Percentiles rank a stretch among this genome's conserved stretches.
Conservation (phyloP, 495 filamentous ascomycete genomes). For the Bacidia gigantensis region DNA sequence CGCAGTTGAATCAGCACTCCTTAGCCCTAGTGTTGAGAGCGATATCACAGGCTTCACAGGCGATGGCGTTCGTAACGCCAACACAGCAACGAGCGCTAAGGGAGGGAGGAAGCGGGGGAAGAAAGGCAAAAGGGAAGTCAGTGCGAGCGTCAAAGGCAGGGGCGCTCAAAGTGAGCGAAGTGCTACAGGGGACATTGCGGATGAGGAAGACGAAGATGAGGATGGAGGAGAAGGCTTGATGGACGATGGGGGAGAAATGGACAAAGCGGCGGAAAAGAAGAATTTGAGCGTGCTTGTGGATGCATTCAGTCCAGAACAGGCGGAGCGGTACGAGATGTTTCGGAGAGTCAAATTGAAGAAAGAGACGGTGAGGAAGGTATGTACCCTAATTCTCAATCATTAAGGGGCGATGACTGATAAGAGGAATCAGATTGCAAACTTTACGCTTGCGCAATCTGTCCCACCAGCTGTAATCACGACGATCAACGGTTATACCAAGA, state of each 20-base stretch:
- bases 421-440: slow-evolving; percentile 53
- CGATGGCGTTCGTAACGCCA: slow-evolving; percentile 32
- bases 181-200: slow-evolving; percentile 30
- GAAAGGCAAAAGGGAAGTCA: slow-evolving; percentile 42
- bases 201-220: slow-evolving; percentile 53
- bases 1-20: slow-evolving; percentile 30
- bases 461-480: slow-evolving; percentile 63
- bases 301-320: slow-evolving; percentile 54
- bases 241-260: slow-evolving; percentile 45
- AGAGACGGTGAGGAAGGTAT: slow-evolving; percentile 37
- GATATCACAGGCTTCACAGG: slow-evolving; percentile 52
- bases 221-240: slow-evolving; percentile 50
- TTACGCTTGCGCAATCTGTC: slow-evolving; percentile 78
- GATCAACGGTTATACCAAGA: slow-evolving; percentile 68
- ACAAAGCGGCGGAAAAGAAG: slow-evolving; percentile 58
- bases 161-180: slow-evolving; percentile 22
- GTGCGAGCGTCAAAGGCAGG: slow-evolving; percentile 37
- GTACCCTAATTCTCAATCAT: not conserved
- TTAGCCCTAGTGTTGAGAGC: slow-evolving; percentile 55
- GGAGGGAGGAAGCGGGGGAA: slow-evolving; percentile 42
- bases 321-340: slow-evolving; percentile 58
- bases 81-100: slow-evolving; percentile 33
- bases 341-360: slow-evolving; percentile 56
- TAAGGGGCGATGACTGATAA: not conserved
- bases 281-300: slow-evolving; percentile 55